Conservation (phyloP, 805 yeast genomes). For the Myxozyma melibiosi region DNA sequence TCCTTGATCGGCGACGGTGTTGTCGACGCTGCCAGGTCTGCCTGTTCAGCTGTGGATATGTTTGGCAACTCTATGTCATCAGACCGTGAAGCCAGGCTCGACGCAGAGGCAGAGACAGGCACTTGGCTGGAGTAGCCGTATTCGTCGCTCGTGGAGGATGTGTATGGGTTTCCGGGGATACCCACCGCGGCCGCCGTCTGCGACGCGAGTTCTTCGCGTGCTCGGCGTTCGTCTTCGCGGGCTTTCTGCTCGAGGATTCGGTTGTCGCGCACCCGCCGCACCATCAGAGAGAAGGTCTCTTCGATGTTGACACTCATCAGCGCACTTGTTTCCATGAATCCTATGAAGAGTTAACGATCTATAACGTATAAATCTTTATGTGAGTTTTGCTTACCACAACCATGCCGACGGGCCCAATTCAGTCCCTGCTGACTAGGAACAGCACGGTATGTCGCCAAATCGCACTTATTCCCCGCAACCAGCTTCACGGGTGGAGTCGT, state of each 20-base stretch:
- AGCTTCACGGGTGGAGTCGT: slow-evolving; percentile 60
- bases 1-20: no score
- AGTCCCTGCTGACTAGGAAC: slow-evolving; percentile 58
- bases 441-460: slow-evolving; percentile 58
- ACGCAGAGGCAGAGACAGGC: no score
- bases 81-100: no score
- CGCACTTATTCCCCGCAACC: slow-evolving; percentile 69
- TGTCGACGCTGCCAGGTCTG: no score
- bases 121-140: no score
- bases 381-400: slow-evolving; percentile 36
- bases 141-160: no score
- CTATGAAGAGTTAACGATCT: slow-evolving; percentile 47
- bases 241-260: slow-evolving; percentile 9
- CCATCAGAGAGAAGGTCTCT: slow-evolving; percentile 68
- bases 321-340: slow-evolving; percentile 87
- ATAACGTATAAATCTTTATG: no score
- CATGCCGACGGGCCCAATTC: slow-evolving; percentile 60
- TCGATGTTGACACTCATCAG: slow-evolving; percentile 84
- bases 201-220: slow-evolving; percentile 11
- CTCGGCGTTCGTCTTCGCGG: slow-evolving; percentile 15
- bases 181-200: slow-evolving; percentile 18
- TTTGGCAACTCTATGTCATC: no score
- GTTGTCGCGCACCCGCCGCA: slow-evolving; percentile 44
- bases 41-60: no score
- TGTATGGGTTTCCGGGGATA: no score